Percentiles rank a stretch among this genome's conserved stretches.
These are phyloP conservation scores for Fraxinus floribunda DNA, from an alignment of 305 asterid species.

Conservation along the genomic window DNA sequence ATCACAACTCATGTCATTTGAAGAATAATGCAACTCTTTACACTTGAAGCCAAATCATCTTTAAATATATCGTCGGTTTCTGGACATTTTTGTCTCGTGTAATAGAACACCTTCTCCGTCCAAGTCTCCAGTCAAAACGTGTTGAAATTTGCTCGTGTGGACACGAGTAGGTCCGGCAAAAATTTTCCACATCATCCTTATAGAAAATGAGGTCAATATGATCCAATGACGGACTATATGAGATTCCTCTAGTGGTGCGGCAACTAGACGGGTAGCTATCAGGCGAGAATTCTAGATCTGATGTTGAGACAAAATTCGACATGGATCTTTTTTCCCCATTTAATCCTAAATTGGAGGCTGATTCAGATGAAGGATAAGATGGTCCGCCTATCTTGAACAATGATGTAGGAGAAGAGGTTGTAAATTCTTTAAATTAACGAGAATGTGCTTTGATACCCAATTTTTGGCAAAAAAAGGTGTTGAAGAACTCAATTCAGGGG, in stretches of 20 bases:
- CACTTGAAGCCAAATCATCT: too few species aligned
- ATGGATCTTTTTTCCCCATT: not conserved
- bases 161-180: too few species aligned
- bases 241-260: not conserved
- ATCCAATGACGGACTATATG: not conserved
- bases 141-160: too few species aligned
- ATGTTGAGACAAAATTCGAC: not conserved
- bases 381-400: not conserved
- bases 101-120: too few species aligned
- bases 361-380: not conserved
- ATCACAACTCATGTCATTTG: too few species aligned
- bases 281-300: not conserved
- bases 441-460: not conserved
- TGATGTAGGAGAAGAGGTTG: not conserved
- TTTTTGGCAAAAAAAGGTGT: not conserved
- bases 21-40: too few species aligned
- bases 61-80: too few species aligned
- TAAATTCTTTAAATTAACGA: not conserved
- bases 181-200: too few species aligned
- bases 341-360: not conserved
- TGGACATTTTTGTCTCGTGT: too few species aligned
- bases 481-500: not conserved
- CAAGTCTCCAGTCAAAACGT: too few species aligned
- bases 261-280: not conserved
- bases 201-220: too few species aligned